Evolutionary conservation across 192 early-diverging fungal species (phyloP).

Genomic region (Polychytrium aggregatum): DNA sequence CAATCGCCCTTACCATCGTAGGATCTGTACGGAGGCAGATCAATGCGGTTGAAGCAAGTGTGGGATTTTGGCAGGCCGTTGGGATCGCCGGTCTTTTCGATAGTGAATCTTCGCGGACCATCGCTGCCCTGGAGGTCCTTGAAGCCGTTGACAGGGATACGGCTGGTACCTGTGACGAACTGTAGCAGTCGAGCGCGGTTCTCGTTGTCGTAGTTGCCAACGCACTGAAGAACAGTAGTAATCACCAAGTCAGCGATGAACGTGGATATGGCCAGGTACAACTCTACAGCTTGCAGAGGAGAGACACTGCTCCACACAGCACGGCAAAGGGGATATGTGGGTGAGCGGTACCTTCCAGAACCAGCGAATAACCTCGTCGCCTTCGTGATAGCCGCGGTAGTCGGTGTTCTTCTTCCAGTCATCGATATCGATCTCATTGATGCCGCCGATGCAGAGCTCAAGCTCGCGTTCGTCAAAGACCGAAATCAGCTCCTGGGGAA

Average conservation of each 20-base stretch:
- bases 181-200: conserved; percentile 90
- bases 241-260: not conserved
- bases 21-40: conserved; percentile 91
- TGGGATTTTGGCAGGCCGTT: conserved; percentile 83
- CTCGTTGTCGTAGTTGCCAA: conserved; percentile 78
- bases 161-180: conserved; percentile 95
- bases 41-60: conserved; percentile 97
- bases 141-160: conserved; percentile 97
- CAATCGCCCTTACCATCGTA: no score
- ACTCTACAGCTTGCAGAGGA: not conserved
- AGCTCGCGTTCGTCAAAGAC: conserved; percentile 98
- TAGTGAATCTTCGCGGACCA: conserved; percentile 88
- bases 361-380: conserved; percentile 88
- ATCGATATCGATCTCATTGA: conserved; percentile 91
- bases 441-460: conserved; percentile 80
- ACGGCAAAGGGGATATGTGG: no score
- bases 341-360: conserved; percentile 74
- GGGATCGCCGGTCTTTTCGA: conserved; percentile 86
- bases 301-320: no score
- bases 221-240: conserved; percentile 37
- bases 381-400: conserved; percentile 94
- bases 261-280: not conserved
- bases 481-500: conserved; percentile 86
- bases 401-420: conserved; percentile 99
- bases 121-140: conserved; percentile 96